phyloP scores from a whole-genome alignment of 306 rosid genomes.

The Cicer judaicum region DNA sequence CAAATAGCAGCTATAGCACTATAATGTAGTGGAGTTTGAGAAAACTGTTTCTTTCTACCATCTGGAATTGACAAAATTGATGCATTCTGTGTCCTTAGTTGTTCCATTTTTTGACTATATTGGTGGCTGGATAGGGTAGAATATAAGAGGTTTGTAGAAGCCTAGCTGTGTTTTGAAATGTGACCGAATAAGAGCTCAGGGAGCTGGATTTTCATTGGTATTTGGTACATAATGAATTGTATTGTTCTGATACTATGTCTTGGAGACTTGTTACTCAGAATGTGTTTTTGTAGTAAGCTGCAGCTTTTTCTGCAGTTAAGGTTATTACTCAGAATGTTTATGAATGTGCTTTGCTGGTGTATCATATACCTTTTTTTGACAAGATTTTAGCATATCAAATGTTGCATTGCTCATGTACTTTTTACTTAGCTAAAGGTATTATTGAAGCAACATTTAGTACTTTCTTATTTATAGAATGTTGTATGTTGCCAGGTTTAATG shows the following conservation, averaged over 20 bases:
- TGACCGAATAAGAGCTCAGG: background rate
- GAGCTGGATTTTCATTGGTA: slow-evolving; percentile 27
- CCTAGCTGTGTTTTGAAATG: slow-evolving; percentile 5
- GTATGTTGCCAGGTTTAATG: slow-evolving; percentile 67
- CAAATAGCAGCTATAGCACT: no score
- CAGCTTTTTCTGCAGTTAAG: slow-evolving; percentile 17
- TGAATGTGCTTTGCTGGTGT: slow-evolving; percentile 7
- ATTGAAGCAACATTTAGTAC: slow-evolving; percentile 29
- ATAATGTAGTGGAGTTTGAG: no score
- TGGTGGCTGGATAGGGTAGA: background rate
- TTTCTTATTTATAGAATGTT: slow-evolving; percentile 42
- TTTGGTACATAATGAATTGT: background rate
- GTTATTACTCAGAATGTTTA: slow-evolving; percentile 16
- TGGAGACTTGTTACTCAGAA: slow-evolving; percentile 14
- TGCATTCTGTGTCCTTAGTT: background rate
- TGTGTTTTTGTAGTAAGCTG: background rate
- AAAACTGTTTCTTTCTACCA: no score
- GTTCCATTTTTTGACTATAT: slow-evolving; percentile 5
- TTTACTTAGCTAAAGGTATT: slow-evolving; percentile 4
- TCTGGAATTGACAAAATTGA: no score
- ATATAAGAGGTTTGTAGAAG: slow-evolving; percentile 10
- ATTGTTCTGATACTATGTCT: background rate
- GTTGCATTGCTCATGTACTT: slow-evolving; percentile 1
- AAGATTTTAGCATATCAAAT: slow-evolving; percentile 26
- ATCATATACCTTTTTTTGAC: slow-evolving; percentile 24